A percentile compares a stretch with the other conserved stretches of the same genome.
These are phyloP conservation scores for Cyberlindnera petersonii DNA, from an alignment of 805 yeast species.

Conservation along the genomic window DNA sequence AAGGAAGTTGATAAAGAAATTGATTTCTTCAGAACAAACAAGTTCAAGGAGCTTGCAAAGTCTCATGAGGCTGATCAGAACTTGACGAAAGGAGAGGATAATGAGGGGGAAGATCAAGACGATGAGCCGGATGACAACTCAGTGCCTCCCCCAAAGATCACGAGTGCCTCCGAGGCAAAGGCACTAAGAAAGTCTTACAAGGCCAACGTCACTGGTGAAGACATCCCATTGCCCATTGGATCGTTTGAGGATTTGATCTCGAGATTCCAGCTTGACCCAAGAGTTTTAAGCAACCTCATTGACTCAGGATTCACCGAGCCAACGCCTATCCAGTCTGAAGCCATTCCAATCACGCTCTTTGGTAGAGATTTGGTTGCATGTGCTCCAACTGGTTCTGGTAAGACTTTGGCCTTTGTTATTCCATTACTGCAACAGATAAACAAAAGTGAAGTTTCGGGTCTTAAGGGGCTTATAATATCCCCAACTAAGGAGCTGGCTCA, in stretches of 20 bases:
- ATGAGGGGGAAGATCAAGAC: slow-evolving; percentile 27
- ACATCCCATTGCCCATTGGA: slow-evolving; percentile 86
- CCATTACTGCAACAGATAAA: slow-evolving; percentile 65
- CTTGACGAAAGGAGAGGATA: slow-evolving; percentile 26
- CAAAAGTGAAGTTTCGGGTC: slow-evolving; percentile 19
- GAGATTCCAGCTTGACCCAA: slow-evolving; percentile 61
- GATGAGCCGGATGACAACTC: slow-evolving; percentile 27
- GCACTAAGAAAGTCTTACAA: slow-evolving; percentile 55
- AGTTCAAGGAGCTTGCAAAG: slow-evolving; percentile 26
- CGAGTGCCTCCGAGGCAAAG: slow-evolving; percentile 55
- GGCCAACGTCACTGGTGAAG: slow-evolving; percentile 77
- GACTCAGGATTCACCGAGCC: slow-evolving; percentile 77
- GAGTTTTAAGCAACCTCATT: slow-evolving; percentile 55
- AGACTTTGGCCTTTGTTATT: slow-evolving; percentile 83
- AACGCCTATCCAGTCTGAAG: slow-evolving; percentile 89
- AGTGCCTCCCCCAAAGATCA: slow-evolving; percentile 36
- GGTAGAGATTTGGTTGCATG: slow-evolving; percentile 82
- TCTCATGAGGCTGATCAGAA: slow-evolving; percentile 26
- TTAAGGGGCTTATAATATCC: slow-evolving; percentile 76
- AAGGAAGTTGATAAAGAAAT: slow-evolving; percentile 63
- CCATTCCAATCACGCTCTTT: slow-evolving; percentile 69
- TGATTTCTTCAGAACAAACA: slow-evolving; percentile 75
- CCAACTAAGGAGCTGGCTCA: slow-evolving; percentile 94
- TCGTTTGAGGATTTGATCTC: slow-evolving; percentile 77
- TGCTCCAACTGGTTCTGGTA: slow-evolving; percentile 99